Conservation (phyloP, 2,329 filamentous ascomycete species). For the Calonectria henricotiae region DNA sequence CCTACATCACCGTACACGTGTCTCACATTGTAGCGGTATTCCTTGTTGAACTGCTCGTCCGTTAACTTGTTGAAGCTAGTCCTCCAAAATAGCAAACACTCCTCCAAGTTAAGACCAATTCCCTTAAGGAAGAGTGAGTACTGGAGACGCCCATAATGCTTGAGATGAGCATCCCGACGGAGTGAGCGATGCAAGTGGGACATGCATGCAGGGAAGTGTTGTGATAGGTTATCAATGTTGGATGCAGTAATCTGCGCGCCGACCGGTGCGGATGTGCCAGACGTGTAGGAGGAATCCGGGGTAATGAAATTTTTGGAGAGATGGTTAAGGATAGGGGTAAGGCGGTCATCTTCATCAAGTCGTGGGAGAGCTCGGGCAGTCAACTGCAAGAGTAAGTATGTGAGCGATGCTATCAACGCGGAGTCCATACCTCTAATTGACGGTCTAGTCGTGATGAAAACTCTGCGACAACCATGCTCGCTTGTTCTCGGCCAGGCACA, state of each 20-base stretch:
- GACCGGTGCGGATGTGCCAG: conserved; percentile 74
- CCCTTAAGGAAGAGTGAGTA: conserved; percentile 98
- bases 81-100: conserved; percentile 94
- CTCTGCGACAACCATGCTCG: conserved; percentile 90
- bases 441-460: conserved; percentile 86
- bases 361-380: conserved; percentile 93
- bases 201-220: conserved; percentile 95
- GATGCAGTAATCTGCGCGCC: conserved; percentile 84
- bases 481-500: conserved; percentile 88
- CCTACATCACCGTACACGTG: conserved; percentile 96
- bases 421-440: conserved; percentile 79
- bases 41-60: conserved; percentile 96
- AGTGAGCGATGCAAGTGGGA: conserved; percentile 89
- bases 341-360: conserved; percentile 95
- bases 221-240: conserved; percentile 84
- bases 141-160: conserved; percentile 93
- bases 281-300: conserved; percentile 85
- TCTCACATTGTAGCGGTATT: conserved; percentile 97
- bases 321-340: conserved; percentile 79
- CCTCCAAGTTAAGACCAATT: conserved; percentile 92
- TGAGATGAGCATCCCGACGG: conserved; percentile 90
- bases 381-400: conserved; percentile 66
- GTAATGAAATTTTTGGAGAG: conserved; percentile 97
- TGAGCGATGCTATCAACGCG: background rate
- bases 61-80: conserved; percentile 87